Evolutionary conservation across 257 asterid species (phyloP).

Genomic region (Eustoma russellianum): DNA sequence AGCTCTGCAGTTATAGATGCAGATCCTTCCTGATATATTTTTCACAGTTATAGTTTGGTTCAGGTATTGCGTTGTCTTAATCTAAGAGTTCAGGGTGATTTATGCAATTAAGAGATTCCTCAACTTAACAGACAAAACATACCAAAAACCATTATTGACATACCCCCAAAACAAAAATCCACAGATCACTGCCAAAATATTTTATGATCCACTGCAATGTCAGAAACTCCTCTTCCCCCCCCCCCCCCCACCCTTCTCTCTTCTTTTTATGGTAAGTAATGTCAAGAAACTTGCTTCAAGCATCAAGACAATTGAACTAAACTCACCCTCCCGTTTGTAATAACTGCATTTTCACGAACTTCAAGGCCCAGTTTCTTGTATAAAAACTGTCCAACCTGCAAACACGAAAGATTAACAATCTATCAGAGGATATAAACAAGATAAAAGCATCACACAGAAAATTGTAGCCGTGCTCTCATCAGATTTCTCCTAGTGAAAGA

Average conservation of each 20-base stretch:
- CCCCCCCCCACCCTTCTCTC: no score
- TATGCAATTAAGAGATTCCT: no score
- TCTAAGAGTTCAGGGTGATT: not conserved
- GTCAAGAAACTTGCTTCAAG: not conserved
- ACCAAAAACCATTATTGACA: no score
- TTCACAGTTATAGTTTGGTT: not conserved
- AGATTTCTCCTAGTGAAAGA: no score
- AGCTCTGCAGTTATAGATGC: not conserved
- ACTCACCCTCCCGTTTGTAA: constrained; percentile 99
- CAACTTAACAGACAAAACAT: no score
- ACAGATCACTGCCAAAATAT: no score
- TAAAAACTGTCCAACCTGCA: constrained; percentile 80
- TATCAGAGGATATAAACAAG: constrained; percentile 1
- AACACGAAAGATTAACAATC: constrained; percentile 15
- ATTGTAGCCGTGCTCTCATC: no score
- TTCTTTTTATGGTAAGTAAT: no score
- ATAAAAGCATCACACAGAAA: not conserved
- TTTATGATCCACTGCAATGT: no score
- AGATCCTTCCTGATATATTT: not conserved
- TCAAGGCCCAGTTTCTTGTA: constrained; percentile 62
- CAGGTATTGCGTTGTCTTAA: not conserved
- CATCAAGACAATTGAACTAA: not conserved
- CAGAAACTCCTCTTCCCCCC: no score
- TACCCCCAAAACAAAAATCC: no score
- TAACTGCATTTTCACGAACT: constrained; percentile 64